These are phyloP conservation scores for Schizophyllum commune DNA, from an alignment of 1,284 basidiomycete genomes.

Conservation along the genomic window DNA sequence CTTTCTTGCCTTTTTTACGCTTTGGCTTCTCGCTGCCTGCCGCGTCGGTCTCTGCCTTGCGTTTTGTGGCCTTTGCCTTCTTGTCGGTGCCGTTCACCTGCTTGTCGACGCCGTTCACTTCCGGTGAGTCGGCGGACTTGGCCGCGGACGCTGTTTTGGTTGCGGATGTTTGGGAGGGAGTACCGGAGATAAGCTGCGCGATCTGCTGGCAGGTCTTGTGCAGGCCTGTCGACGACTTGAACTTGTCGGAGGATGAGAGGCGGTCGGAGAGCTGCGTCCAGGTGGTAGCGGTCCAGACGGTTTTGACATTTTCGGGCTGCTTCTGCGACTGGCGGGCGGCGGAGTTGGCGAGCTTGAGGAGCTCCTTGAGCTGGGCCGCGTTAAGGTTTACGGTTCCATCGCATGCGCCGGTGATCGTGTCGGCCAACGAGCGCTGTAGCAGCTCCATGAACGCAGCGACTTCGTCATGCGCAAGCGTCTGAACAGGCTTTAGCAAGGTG, in stretches of 20 bases:
- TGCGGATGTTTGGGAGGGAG: not conserved
- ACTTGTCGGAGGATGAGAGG: slow-evolving; percentile 27
- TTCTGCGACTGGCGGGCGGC: slow-evolving; percentile 60
- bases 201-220: slow-evolving; percentile 37
- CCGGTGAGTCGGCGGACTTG: not conserved
- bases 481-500: not conserved
- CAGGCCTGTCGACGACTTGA: slow-evolving; percentile 31
- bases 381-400: slow-evolving; percentile 43
- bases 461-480: slow-evolving; percentile 23
- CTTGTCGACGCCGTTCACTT: slow-evolving; percentile 1
- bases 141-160: not conserved
- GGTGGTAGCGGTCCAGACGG: slow-evolving; percentile 26
- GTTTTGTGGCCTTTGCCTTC: slow-evolving; percentile 8
- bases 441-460: slow-evolving; percentile 43
- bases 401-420: slow-evolving; percentile 45
- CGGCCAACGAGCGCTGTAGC: slow-evolving; percentile 45
- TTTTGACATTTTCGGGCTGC: slow-evolving; percentile 21
- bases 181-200: slow-evolving; percentile 2
- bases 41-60: slow-evolving; percentile 10
- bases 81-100: slow-evolving; percentile 6
- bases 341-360: slow-evolving; percentile 67
- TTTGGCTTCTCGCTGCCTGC: slow-evolving; percentile 10
- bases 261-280: slow-evolving; percentile 29
- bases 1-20: slow-evolving; percentile 36
- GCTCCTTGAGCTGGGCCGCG: slow-evolving; percentile 69